Evolutionary conservation across 2,329 filamentous ascomycete genomes (phyloP).

Genomic region (Aspergillus sp.): DNA sequence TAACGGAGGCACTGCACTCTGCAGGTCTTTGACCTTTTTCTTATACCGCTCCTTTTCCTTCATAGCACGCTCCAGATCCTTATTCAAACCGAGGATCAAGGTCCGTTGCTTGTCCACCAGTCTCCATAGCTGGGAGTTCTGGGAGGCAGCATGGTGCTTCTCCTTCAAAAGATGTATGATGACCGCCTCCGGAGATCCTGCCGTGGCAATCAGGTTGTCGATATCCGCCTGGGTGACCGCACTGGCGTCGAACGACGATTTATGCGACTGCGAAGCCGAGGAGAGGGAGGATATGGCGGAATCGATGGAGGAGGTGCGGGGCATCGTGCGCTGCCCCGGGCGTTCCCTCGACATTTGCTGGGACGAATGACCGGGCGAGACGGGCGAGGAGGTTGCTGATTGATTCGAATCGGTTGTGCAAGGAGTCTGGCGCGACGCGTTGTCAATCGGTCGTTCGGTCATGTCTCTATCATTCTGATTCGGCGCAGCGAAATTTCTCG

Average conservation of each 20-base stretch:
- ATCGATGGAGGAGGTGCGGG: constrained; percentile 85
- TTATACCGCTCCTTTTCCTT: constrained; percentile 95
- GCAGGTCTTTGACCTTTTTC: constrained; percentile 79
- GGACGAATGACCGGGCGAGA: constrained; percentile 28
- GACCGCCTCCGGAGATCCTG: constrained; percentile 84
- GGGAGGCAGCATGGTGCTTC: constrained; percentile 81
- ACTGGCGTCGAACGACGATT: constrained; percentile 56
- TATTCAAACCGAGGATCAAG: constrained; percentile 91
- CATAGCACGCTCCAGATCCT: constrained; percentile 83
- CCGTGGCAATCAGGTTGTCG: constrained; percentile 73
- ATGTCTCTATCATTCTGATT: constrained; percentile 27
- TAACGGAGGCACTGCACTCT: constrained; percentile 47
- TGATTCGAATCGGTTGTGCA: constrained; percentile 26
- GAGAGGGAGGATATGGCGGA: constrained; percentile 83
- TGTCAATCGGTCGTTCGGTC: constrained; percentile 19
- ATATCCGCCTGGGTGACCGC: constrained; percentile 70
- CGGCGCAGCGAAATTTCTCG: constrained; percentile 9
- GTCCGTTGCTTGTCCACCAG: constrained; percentile 93
- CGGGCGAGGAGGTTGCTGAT: constrained; percentile 30
- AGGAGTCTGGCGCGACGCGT: constrained; percentile 26
- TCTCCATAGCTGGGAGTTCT: constrained; percentile 92
- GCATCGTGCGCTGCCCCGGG: constrained; percentile 40
- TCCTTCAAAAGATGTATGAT: constrained; percentile 87
- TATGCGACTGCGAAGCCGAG: constrained; percentile 56
- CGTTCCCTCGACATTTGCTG: constrained; percentile 30